phyloP scores from a whole-genome alignment of 768 basidiomycete genomes.

The Pulveroboletus ravenelii region DNA sequence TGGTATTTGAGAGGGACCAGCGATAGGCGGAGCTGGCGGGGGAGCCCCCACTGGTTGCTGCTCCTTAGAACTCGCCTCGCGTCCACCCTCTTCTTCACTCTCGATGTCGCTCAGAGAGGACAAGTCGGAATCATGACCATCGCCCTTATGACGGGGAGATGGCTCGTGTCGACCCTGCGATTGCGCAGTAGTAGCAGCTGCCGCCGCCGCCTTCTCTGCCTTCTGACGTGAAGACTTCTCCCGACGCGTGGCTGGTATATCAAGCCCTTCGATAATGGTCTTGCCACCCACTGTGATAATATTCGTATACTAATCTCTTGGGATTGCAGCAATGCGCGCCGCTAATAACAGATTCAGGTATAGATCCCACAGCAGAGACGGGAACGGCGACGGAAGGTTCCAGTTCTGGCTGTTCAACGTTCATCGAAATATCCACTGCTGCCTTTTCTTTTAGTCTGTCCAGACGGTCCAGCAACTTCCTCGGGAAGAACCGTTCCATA shows the following conservation, averaged over 20 bases:
- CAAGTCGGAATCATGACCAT: constrained; percentile 37
- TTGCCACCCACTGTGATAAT: constrained; percentile 39
- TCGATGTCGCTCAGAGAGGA: constrained; percentile 45
- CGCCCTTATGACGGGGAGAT: constrained; percentile 5
- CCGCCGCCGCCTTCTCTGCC: constrained; percentile 32
- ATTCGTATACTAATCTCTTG: constrained; percentile 28
- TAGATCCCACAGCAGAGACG: not conserved
- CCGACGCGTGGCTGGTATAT: constrained; percentile 63
- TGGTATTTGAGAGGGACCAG: constrained; percentile 3
- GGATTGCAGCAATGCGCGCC: constrained; percentile 26
- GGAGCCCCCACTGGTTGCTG: not conserved
- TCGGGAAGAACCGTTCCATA: constrained; percentile 21
- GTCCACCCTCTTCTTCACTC: constrained; percentile 24
- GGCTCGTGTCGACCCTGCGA: not conserved
- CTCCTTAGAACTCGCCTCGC: constrained; percentile 5
- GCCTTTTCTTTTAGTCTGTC: constrained; percentile 16
- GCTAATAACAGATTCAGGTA: constrained; percentile 3
- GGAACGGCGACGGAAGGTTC: not conserved
- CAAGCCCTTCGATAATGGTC: constrained; percentile 66
- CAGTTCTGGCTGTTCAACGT: constrained; percentile 9
- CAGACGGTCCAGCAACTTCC: constrained; percentile 26
- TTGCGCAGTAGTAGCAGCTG: constrained; percentile 16
- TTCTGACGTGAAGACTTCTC: constrained; percentile 50
- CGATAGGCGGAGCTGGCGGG: constrained; percentile 3
- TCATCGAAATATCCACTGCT: constrained; percentile 15